phyloP scores from a whole-genome alignment of 768 basidiomycete species.

The Kwoniella bestiolae region DNA sequence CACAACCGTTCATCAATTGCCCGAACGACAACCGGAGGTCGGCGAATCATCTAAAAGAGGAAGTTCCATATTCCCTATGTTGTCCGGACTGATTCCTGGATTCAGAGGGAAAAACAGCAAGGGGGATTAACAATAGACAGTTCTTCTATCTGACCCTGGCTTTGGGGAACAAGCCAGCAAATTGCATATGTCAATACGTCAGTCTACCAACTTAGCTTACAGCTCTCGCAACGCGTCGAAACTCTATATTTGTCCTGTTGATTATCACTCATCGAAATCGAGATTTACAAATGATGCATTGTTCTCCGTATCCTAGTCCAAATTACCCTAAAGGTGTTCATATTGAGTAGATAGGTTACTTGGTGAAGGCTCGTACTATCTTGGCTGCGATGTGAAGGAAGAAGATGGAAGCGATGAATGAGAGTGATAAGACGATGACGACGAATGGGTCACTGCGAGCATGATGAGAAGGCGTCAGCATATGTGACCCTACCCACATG shows the following conservation, averaged over 20 bases:
- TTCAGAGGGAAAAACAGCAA: neutral
- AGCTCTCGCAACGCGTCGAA: too few species aligned
- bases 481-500: too few species aligned
- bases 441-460: constrained; percentile 85
- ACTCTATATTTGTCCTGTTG: too few species aligned
- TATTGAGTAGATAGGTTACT: constrained; percentile 60
- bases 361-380: constrained; percentile 86
- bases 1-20: neutral
- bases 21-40: neutral
- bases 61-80: neutral
- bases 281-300: neutral
- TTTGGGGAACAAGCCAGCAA: too few species aligned
- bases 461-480: neutral
- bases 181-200: too few species aligned
- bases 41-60: too few species aligned
- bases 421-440: constrained; percentile 90
- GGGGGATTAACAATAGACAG: neutral
- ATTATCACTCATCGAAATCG: neutral
- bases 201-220: too few species aligned
- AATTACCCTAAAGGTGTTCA: neutral
- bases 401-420: constrained; percentile 97
- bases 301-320: neutral
- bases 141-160: too few species aligned
- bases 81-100: neutral
- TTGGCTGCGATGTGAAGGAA: constrained; percentile 97